Base-by-base conservation (phyloP, 352 stramenopile species). In the Phytopythium ostracodes region DNA sequence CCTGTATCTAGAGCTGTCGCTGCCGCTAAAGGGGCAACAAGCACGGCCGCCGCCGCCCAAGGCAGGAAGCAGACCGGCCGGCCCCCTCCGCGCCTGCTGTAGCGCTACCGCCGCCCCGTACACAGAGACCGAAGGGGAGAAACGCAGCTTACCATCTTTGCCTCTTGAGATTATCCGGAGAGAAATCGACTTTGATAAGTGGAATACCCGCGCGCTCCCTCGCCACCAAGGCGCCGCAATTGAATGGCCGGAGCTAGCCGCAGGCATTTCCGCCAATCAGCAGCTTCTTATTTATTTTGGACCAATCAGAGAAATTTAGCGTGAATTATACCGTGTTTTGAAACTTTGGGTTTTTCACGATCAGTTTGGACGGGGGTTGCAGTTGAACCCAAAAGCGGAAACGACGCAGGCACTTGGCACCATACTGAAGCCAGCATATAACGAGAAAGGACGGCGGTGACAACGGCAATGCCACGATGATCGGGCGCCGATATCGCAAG, bases 181-280 rank as follows among this genome's bases (percentile, higher is more conserved):
- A 86, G 75, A 86, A 86, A 84, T 84, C 77, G 77, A 86, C 77
- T 86, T 86, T 86, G 75, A 81, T 77, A 84, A 86, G 75, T 84
- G 75, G 73, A 70, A 33, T 46, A 59, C 44, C 25, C 40, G 38
- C 31, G 54, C 64, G 43, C 56, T 43, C 35, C 44, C 56, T 47
- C 53, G 68, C 56, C 55, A 43, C 24, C 44, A 70, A 53, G 67
- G 60, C 62, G 64, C 25, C 66, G 51, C 59, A 68, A 82, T 81
- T 81, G 72, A 82, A 84, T 86, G 76, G 76, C 75, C 66, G 47
- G 65, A 85, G 73, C 63, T 69, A 68, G 54, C 42, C 66, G 72
- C 64, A 64, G 46, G 40, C 25, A 36, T 81, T 83, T 81, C 56
- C 52, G 20, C 74, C 74, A 82, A 82, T 79, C 60, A 35, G 0